Conservation (phyloP, 257 asterid genomes). For the Salvia hispanica region DNA sequence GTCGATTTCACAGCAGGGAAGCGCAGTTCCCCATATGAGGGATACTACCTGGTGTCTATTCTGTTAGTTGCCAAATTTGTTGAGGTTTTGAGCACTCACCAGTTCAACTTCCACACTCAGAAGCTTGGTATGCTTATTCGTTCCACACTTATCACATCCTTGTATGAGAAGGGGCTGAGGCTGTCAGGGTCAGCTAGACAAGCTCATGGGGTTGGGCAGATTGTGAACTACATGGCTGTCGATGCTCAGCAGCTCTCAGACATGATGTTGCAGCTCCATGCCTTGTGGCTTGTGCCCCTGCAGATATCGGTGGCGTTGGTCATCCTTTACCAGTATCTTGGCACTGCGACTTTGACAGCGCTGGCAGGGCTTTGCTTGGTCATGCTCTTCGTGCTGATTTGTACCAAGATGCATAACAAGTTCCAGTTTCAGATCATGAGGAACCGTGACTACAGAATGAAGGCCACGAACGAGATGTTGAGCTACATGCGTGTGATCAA, state of each 20-base stretch:
- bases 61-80: slow-evolving; percentile 69
- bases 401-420: slow-evolving; percentile 57
- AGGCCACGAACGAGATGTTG: slow-evolving; percentile 90
- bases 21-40: slow-evolving; percentile 59
- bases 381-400: slow-evolving; percentile 54
- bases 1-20: slow-evolving; percentile 73
- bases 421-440: slow-evolving; percentile 75
- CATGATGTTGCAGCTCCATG: slow-evolving; percentile 89
- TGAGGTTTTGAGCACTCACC: slow-evolving; percentile 82
- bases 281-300: slow-evolving; percentile 82
- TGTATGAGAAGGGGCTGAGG: slow-evolving; percentile 79
- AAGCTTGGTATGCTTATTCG: slow-evolving; percentile 89
- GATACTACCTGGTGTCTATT: slow-evolving; percentile 66
- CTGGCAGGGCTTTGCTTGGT: slow-evolving; percentile 50
- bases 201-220: slow-evolving; percentile 90
- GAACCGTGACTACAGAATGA: slow-evolving; percentile 86
- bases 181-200: slow-evolving; percentile 85
- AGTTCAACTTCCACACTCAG: slow-evolving; percentile 82
- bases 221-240: slow-evolving; percentile 93
- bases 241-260: slow-evolving; percentile 96
- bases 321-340: slow-evolving; percentile 63
- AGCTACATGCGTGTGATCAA: slow-evolving; percentile 88
- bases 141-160: slow-evolving; percentile 69
- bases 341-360: slow-evolving; percentile 58
- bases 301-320: slow-evolving; percentile 70